Percentiles rank a stretch among this genome's conserved stretches.
Evolutionary conservation across 306 rosid genomes (phyloP).

Genomic region (Sesbania bispinosa): DNA sequence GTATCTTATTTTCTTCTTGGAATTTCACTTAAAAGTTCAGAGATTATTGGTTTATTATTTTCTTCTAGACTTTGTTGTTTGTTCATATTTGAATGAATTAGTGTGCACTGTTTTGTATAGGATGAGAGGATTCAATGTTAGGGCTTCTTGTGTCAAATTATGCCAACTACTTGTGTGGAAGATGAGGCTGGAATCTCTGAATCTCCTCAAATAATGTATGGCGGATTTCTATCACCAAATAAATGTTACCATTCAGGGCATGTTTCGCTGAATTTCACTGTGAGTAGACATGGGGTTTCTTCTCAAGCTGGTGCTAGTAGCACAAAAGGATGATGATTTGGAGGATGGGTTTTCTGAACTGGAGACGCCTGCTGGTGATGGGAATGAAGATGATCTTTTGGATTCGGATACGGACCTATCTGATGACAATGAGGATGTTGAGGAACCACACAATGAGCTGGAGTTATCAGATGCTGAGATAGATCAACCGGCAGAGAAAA

Average conservation of each 20-base stretch:
- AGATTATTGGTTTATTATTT: neutral
- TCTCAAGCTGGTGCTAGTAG: constrained; percentile 65
- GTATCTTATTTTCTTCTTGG: too few species aligned
- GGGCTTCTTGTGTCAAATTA: constrained; percentile 45
- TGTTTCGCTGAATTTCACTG: constrained; percentile 30
- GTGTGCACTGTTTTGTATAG: constrained; percentile 40
- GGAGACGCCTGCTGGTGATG: constrained; percentile 35
- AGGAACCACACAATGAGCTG: constrained; percentile 43
- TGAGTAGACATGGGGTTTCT: constrained; percentile 46
- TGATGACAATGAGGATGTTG: constrained; percentile 36
- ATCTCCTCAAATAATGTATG: constrained; percentile 11
- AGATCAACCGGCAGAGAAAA: constrained; percentile 30
- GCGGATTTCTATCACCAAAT: constrained; percentile 8
- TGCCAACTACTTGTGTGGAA: constrained; percentile 20
- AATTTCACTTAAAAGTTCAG: too few species aligned
- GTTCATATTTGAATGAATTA: neutral
- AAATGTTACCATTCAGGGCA: constrained; percentile 29
- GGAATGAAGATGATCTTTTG: constrained; percentile 27
- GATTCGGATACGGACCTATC: constrained; percentile 37
- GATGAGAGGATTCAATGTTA: constrained; percentile 34
- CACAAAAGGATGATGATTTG: constrained; percentile 54
- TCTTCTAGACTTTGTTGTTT: neutral
- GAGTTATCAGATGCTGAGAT: constrained; percentile 40
- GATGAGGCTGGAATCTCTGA: constrained; percentile 25
- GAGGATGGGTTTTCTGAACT: constrained; percentile 85